phyloP scores from a whole-genome alignment of 495 filamentous ascomycete genomes.

The Hyaloscypha finlandica region DNA sequence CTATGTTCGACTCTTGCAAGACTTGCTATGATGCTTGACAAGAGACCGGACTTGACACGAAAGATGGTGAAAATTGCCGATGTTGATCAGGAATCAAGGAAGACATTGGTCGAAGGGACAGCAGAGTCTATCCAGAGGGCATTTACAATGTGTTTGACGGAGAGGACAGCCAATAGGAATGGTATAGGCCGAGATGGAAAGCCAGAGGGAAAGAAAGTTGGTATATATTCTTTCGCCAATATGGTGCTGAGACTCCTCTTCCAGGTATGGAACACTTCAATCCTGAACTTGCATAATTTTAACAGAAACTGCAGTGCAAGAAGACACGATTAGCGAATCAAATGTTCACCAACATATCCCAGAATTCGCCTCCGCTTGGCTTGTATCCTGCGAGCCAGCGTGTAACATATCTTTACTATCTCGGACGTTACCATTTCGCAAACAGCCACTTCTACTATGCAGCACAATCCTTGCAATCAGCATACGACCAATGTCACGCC shows the following conservation, averaged over 20 bases:
- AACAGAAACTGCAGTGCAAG: conserved; percentile 47
- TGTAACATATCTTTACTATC: conserved; percentile 92
- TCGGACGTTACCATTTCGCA: conserved; percentile 84
- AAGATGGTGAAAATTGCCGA: conserved; percentile 53
- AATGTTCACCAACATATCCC: conserved; percentile 86
- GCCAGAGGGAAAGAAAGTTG: conserved; percentile 80
- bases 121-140: conserved; percentile 87
- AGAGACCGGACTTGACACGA: conserved; percentile 67
- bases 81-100: conserved; percentile 43
- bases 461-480: conserved; percentile 69
- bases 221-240: conserved; percentile 90
- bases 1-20: conserved; percentile 75
- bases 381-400: conserved; percentile 85
- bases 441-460: conserved; percentile 79
- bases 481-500: conserved; percentile 76
- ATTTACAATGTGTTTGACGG: conserved; percentile 87
- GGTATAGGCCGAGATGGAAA: conserved; percentile 48
- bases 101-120: conserved; percentile 79
- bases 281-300: not conserved
- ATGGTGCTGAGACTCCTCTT: conserved; percentile 87
- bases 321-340: conserved; percentile 72
- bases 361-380: conserved; percentile 74
- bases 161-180: conserved; percentile 64
- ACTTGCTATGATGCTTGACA: conserved; percentile 78
- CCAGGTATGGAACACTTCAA: conserved; percentile 50